These are phyloP conservation scores for Aspergillus melleus DNA, from an alignment of 2,329 filamentous ascomycete genomes.

Conservation along the genomic window DNA sequence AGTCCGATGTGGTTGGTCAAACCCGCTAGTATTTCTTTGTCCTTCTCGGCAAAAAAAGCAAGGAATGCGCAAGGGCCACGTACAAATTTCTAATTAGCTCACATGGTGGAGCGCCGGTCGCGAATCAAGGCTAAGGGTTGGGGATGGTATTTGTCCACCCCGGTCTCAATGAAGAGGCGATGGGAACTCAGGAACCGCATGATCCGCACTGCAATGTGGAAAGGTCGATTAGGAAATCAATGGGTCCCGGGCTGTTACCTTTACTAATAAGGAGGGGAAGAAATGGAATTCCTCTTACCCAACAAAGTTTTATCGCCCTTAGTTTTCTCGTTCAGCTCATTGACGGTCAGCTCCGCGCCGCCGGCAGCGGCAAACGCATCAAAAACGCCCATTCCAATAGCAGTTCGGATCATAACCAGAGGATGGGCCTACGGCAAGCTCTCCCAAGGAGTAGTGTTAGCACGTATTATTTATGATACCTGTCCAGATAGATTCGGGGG, in stretches of 20 bases:
- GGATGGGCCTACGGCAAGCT: no score
- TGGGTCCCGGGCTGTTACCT: no score
- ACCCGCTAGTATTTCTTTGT: no score
- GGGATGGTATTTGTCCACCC: not conserved
- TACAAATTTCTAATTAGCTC: not conserved
- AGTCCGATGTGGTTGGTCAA: no score
- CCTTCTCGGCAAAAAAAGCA: no score
- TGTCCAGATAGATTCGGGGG: no score
- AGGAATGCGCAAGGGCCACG: no score
- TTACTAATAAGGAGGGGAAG: no score
- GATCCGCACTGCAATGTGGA: not conserved
- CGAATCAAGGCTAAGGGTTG: not conserved
- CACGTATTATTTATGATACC: no score
- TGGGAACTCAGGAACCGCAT: not conserved
- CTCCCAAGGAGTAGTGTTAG: no score
- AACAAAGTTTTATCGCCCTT: not conserved
- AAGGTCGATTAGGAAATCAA: not conserved
- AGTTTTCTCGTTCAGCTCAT: not conserved
- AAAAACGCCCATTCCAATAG: slow-evolving; percentile 17
- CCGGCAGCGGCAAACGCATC: slow-evolving; percentile 8
- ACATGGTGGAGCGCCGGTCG: not conserved
- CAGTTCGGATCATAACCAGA: not conserved
- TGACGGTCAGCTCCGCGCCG: not conserved
- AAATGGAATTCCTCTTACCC: no score
- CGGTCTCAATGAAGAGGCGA: not conserved